A percentile compares a stretch with the other conserved stretches of the same genome.
These are phyloP conservation scores for Suhomyces guaymorum DNA, from an alignment of 1,139 yeast species.

Conservation along the genomic window DNA sequence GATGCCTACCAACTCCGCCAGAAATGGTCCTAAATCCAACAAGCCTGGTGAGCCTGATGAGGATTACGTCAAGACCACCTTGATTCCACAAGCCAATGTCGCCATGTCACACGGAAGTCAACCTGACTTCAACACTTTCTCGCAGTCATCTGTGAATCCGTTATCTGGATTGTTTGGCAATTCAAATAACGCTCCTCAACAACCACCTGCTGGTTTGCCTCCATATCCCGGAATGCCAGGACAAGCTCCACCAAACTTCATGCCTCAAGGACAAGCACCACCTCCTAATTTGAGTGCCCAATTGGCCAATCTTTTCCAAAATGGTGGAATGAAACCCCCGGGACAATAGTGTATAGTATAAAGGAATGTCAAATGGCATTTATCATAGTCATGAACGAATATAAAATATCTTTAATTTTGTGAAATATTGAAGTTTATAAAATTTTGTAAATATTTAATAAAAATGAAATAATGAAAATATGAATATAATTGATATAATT, in stretches of 20 bases:
- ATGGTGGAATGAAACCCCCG: constrained; percentile 13
- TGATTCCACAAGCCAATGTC: constrained; percentile 24
- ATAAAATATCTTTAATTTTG: too few relatives aligned
- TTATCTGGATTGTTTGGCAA: constrained; percentile 51
- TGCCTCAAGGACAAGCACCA: constrained; percentile 21
- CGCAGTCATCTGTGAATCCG: constrained; percentile 48
- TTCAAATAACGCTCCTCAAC: constrained; percentile 14
- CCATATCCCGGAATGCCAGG: constrained; percentile 20
- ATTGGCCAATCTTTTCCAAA: constrained; percentile 40
- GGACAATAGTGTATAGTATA: constrained; percentile 7
- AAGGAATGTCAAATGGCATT: too few relatives aligned
- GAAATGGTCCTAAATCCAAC: constrained; percentile 83
- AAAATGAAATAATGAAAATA: too few relatives aligned
- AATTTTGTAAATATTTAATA: too few relatives aligned
- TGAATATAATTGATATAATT: too few relatives aligned
- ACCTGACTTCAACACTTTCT: constrained; percentile 38
- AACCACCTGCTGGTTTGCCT: constrained; percentile 18
- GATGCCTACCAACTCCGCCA: constrained; percentile 85
- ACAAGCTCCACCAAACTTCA: constrained; percentile 12
- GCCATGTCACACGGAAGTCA: constrained; percentile 31
- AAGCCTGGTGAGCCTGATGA: constrained; percentile 62
- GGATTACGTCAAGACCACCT: constrained; percentile 42
- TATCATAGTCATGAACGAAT: too few relatives aligned
- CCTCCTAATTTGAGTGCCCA: constrained; percentile 39
- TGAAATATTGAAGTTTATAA: too few relatives aligned